These are phyloP conservation scores for Deinandra increscens DNA, from an alignment of 129 eudicot species.

Conservation along the genomic window DNA sequence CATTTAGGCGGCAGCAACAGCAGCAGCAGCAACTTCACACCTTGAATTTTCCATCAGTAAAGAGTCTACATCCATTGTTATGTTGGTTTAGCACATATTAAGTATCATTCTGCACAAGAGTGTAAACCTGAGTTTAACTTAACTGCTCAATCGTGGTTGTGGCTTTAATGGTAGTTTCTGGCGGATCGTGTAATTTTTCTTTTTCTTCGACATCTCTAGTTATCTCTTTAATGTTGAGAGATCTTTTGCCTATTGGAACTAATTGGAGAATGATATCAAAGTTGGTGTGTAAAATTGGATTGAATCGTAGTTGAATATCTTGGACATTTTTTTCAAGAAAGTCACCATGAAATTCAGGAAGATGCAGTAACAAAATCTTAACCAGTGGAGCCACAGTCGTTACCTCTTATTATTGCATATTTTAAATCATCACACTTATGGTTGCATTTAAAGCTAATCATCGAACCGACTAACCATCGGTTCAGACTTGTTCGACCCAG, in stretches of 20 bases:
- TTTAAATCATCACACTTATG: too few species aligned
- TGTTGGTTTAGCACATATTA: conserved; percentile 6
- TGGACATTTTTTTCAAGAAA: neutral
- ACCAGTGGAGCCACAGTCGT: too few species aligned
- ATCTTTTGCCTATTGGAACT: neutral
- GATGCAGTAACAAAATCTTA: too few species aligned
- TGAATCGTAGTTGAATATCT: neutral
- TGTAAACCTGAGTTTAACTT: conserved; percentile 6
- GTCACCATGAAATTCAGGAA: neutral
- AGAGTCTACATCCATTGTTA: neutral
- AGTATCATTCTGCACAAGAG: neutral
- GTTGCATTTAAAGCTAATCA: too few species aligned
- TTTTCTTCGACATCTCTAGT: neutral
- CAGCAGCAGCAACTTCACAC: neutral
- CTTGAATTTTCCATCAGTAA: conserved; percentile 2
- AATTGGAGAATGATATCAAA: neutral
- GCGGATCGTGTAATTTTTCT: neutral
- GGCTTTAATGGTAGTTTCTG: conserved; percentile 8
- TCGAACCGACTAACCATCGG: too few species aligned
- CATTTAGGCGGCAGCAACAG: neutral
- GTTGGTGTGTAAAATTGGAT: neutral
- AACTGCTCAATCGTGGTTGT: neutral
- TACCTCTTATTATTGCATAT: too few species aligned
- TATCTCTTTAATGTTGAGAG: neutral
- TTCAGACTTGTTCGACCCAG: too few species aligned